Conservation (phyloP, 2,329 filamentous ascomycete species). For the Penicillium decumbens region DNA sequence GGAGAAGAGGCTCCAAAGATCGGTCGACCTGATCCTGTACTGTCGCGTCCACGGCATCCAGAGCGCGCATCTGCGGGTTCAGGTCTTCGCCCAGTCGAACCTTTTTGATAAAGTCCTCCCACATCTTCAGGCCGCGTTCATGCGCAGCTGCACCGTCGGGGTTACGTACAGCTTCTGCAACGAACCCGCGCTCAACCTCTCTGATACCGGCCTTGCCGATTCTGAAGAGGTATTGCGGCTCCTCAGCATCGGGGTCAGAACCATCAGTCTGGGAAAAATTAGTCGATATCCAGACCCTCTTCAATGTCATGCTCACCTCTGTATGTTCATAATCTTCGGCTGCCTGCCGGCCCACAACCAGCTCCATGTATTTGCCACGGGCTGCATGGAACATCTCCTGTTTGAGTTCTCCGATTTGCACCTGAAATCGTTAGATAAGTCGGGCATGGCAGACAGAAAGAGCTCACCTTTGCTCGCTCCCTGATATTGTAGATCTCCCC, state of each 20-base stretch:
- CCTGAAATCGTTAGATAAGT: conserved; percentile 8
- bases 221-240: conserved; percentile 22
- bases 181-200: conserved; percentile 33
- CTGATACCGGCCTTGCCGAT: conserved; percentile 19
- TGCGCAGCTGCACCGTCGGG: conserved; percentile 34
- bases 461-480: conserved; percentile 30
- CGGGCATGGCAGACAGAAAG: neutral
- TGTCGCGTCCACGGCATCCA: conserved; percentile 24
- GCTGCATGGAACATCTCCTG: conserved; percentile 18
- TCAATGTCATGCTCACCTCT: conserved; percentile 15
- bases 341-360: conserved; percentile 15
- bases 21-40: conserved; percentile 23
- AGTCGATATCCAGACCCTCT: neutral
- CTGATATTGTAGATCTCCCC: conserved; percentile 34
- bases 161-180: conserved; percentile 33
- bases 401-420: conserved; percentile 10
- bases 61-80: conserved; percentile 38
- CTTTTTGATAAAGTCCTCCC: conserved; percentile 41
- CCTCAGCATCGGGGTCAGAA: conserved; percentile 29
- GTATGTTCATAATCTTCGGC: conserved; percentile 26
- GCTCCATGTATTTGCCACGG: conserved; percentile 20
- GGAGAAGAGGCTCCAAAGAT: conserved; percentile 26
- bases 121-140: conserved; percentile 34
- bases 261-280: conserved; percentile 25
- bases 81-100: conserved; percentile 38